Base-by-base conservation (phyloP, 768 basidiomycete species). In the Russula lepida region DNA sequence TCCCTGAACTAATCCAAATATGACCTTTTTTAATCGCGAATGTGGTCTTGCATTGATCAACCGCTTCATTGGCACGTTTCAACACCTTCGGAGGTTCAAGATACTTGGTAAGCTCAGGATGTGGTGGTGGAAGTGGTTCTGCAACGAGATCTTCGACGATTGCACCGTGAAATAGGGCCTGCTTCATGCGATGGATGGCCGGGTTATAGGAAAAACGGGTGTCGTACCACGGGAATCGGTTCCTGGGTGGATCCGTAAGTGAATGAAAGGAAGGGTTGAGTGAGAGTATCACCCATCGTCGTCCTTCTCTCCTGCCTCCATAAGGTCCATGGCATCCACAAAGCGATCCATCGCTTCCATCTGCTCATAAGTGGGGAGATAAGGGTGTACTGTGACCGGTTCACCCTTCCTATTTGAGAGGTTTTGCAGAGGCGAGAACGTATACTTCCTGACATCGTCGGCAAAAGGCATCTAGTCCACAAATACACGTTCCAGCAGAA, bases 81-180 rank as follows among this genome's bases (percentile, higher is more conserved):
- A 87, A 72, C 1, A 89, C 82, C 33, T 77, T 79, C 0, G 95
- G 95, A 5, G 91, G 84, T 12, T 91, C 76, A 67, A 97, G 85
- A 72, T 89, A 98, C 69, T 88, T 92, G 30, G 81, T 75, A 1
- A 97, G 77, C 58, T 91, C 90, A 2, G 86, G 86, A 72, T 97
- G 92, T 1, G 92, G 89, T 2, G 90, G 89, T 1, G 89, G 86
- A 9, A 95, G 78, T 0, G 92, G 92, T 58, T 91, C 78, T 7
- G 77, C 77, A 23, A 77, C 72, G n/a, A 95, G 71, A 69, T 97
- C 89, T 2, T 81, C 74, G 21, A 88, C 84, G 11, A 92, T 79
- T 2, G 92, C 92, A 54, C 81, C 81, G 69, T 97, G 95, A 73
- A 95, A 91, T 67, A 93, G 84, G 13, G 94, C 94, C 76, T 97